Conservation (phyloP, 768 basidiomycete species). For the Boletus rufocinnamomeus region DNA sequence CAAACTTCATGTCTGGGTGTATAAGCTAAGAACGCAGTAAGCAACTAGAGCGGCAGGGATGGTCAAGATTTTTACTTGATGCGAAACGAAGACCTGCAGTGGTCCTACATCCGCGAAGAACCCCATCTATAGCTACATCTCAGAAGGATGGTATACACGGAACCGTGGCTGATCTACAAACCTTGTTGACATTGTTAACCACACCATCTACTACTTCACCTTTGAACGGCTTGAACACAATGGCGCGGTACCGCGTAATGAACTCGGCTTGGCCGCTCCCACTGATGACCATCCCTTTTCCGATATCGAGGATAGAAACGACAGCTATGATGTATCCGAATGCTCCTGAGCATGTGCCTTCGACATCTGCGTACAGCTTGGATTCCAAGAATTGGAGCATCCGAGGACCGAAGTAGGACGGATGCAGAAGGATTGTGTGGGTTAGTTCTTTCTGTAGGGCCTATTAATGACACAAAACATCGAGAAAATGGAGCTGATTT, state of each 20-base stretch:
- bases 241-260: constrained; percentile 89
- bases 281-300: constrained; percentile 88
- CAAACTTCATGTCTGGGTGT: constrained; percentile 91
- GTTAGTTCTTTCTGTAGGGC: constrained; percentile 83
- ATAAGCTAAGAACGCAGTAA: constrained; percentile 63
- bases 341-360: constrained; percentile 95
- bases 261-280: constrained; percentile 97
- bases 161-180: constrained; percentile 36
- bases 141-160: background rate
- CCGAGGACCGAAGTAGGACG: constrained; percentile 96
- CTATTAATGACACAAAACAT: constrained; percentile 7
- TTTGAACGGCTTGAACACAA: constrained; percentile 99
- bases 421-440: constrained; percentile 96
- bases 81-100: constrained; percentile 90
- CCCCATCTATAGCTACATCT: constrained; percentile 71
- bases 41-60: background rate
- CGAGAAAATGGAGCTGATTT: constrained; percentile 33
- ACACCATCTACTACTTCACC: constrained; percentile 98
- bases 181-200: constrained; percentile 95
- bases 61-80: constrained; percentile 63
- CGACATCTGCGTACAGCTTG: constrained; percentile 94
- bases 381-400: constrained; percentile 92
- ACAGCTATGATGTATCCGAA: constrained; percentile 95
- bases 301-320: constrained; percentile 86
- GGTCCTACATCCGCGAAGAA: constrained; percentile 98